phyloP scores from a whole-genome alignment of 1,284 basidiomycete genomes.

The Puccinia triticina region DNA sequence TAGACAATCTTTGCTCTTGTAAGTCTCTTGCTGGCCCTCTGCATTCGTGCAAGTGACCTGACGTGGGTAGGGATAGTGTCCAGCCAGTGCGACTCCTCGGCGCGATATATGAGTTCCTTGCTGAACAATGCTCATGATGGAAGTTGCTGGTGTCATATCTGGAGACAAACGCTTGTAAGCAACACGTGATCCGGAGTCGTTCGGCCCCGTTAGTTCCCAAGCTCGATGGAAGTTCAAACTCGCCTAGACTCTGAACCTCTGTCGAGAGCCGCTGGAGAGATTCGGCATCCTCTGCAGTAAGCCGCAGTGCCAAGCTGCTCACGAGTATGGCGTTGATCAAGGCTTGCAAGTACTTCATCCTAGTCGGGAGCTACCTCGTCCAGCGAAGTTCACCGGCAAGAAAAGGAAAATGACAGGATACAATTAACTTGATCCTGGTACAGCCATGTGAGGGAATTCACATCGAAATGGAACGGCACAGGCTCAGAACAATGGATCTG shows the following conservation, averaged over 20 bases:
- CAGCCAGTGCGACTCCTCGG: constrained; percentile 17
- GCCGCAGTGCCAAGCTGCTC: not conserved
- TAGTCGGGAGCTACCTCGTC: not conserved
- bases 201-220: not conserved
- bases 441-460: too few species aligned
- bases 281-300: not conserved
- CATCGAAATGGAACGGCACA: too few species aligned
- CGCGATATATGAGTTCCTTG: not conserved
- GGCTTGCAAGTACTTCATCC: constrained; percentile 6
- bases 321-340: not conserved
- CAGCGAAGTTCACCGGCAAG: not conserved
- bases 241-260: not conserved
- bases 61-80: constrained; percentile 13
- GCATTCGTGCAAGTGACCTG: not conserved
- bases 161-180: not conserved
- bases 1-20: constrained; percentile 20
- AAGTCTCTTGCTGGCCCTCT: constrained; percentile 1
- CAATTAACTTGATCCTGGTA: not conserved
- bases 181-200: not conserved
- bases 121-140: not conserved
- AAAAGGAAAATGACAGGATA: not conserved
- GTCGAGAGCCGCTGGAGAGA: not conserved
- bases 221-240: not conserved
- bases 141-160: not conserved
- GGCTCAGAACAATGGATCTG: too few species aligned